Evolutionary conservation across 768 basidiomycete genomes (phyloP), one percentile per base, ranked within the genome.

Genomic region (Coprinellus micaceus): DNA sequence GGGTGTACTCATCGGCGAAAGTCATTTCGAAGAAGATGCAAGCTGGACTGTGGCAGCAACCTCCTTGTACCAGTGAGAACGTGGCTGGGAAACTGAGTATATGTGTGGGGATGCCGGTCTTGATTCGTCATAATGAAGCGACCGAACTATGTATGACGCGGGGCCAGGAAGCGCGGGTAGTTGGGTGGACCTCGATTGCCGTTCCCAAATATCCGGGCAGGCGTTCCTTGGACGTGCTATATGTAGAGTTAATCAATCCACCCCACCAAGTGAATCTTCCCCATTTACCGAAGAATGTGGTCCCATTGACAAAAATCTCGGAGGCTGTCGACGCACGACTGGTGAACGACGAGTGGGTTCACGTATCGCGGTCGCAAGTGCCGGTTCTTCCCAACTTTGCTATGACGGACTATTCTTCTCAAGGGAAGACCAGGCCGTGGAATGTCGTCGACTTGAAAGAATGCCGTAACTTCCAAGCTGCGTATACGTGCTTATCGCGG

Each of bases 231-330:
- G 68, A 73, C 25, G 63, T 60, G 1, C 48, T 73, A 29, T 73
- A 70, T 62, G 60, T 73, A 0, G 50, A 62, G 24, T 54, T 73
- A 2, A 45, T 53, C 2, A 60, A 66, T n/a, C 67, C 69, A 29
- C 67, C 66, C 1, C 36, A 41, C 10, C n/a, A 22, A 13, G 56
- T 71, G 0, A 19, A 68, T 28, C 22, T 73, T 2, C 59, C 62
- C 1, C 63, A 59, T 1, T 51, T 74, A 5, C 69, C 69, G 3
- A 36, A 57, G 44, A 73, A 74, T 63, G 64, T 73, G 4, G 64
- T 74, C 2, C 67, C 71, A 3, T 40, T 71, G 1, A 53, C 60
- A 7, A 52, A 50, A 17, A 25, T 37, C 2, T 45, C 41, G 2
- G 54, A 30, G 6, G 52, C 53, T 17, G 59, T 65, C 13, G 12